Conservation (phyloP, 495 filamentous ascomycete species). For the Neurospora sp. region DNA sequence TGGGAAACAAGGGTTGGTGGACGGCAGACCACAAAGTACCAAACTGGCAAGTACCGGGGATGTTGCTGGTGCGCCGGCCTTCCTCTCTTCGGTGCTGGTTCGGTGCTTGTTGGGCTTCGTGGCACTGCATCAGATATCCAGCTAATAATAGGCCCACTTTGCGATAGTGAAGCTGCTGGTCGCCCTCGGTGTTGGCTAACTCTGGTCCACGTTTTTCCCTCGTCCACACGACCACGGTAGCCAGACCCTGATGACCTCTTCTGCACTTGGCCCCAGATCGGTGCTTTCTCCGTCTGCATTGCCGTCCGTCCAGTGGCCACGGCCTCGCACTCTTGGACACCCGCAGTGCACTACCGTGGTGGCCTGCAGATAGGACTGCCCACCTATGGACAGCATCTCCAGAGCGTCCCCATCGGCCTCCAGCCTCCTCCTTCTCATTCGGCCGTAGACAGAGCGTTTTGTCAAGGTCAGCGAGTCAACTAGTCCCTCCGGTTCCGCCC, state of each 20-base stretch:
- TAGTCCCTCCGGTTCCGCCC: not conserved
- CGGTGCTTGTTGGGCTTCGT: slow-evolving; percentile 16
- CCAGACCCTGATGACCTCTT: slow-evolving; percentile 1
- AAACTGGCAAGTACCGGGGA: slow-evolving; percentile 2
- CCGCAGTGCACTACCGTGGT: not conserved
- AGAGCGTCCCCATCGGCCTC: slow-evolving; percentile 3
- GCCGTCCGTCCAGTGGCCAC: slow-evolving; percentile 3
- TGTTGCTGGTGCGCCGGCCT: not conserved
- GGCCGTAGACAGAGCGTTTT: slow-evolving; percentile 1
- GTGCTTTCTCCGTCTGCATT: slow-evolving; percentile 12
- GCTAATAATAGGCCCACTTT: slow-evolving; percentile 21
- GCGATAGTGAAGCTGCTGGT: slow-evolving; percentile 10
- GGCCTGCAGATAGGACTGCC: not conserved
- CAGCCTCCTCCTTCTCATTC: slow-evolving; percentile 9
- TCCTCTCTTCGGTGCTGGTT: not conserved
- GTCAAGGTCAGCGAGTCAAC: not conserved
- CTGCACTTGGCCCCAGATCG: slow-evolving; percentile 18
- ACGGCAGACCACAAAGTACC: not conserved
- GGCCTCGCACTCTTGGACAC: not conserved
- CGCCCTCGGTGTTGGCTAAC: slow-evolving; percentile 15
- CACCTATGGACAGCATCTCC: not conserved
- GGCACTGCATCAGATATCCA: slow-evolving; percentile 22
- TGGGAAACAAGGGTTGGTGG: not conserved
- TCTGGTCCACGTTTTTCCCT: slow-evolving; percentile 18
- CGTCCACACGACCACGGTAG: slow-evolving; percentile 2